These are phyloP conservation scores for Gyromitra esculenta DNA, from an alignment of 2,329 filamentous ascomycete species.

Conservation along the genomic window DNA sequence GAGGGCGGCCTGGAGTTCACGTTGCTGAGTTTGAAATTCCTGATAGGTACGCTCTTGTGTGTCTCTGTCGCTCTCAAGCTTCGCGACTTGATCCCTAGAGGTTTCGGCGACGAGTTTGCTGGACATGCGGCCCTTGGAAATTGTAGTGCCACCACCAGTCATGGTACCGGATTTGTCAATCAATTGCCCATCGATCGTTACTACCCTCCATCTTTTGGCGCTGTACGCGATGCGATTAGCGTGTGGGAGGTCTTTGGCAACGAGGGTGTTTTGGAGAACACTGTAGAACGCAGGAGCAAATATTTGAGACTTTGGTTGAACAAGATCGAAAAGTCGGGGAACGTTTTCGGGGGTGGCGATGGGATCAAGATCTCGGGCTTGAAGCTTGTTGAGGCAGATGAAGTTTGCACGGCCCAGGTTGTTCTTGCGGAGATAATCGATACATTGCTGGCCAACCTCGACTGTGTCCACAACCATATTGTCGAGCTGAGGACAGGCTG, in stretches of 20 bases:
- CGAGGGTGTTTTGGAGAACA: conserved; percentile 92
- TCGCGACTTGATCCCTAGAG: conserved; percentile 85
- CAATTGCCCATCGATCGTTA: conserved; percentile 91
- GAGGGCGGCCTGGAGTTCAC: conserved; percentile 78
- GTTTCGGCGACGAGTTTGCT: conserved; percentile 90
- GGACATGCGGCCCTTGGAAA: conserved; percentile 94
- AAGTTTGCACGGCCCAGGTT: conserved; percentile 97
- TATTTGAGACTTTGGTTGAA: conserved; percentile 85
- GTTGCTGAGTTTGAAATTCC: conserved; percentile 84
- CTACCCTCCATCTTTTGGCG: conserved; percentile 91
- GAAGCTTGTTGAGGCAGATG: conserved; percentile 89
- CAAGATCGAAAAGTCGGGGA: conserved; percentile 89
- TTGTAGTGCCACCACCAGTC: conserved; percentile 92
- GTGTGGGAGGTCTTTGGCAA: conserved; percentile 91
- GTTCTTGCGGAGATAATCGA: conserved; percentile 96
- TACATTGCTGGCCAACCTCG: conserved; percentile 95
- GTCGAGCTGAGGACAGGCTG: conserved; percentile 87
- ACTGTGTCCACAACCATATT: conserved; percentile 98
- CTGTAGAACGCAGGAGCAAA: conserved; percentile 95
- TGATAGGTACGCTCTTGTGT: conserved; percentile 82
- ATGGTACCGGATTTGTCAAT: conserved; percentile 99
- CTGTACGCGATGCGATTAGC: conserved; percentile 97
- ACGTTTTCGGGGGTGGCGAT: conserved; percentile 93
- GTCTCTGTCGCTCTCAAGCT: conserved; percentile 88
- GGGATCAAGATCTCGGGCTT: conserved; percentile 77